Evolutionary conservation across 768 basidiomycete genomes (phyloP), one percentile per base, ranked within the genome.

Genomic region (Agrocybe pediades): DNA sequence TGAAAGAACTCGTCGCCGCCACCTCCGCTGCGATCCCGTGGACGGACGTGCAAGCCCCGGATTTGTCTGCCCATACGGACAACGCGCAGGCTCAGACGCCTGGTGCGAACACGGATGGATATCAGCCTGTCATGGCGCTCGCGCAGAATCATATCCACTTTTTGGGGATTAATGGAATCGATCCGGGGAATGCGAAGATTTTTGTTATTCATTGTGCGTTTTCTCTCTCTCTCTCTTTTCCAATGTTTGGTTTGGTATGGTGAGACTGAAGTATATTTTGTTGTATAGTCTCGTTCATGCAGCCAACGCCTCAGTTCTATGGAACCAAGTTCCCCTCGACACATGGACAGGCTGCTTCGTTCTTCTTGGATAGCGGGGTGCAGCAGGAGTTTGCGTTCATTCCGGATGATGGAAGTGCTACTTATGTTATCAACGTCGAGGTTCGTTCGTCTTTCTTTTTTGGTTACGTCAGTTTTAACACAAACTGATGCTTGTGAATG

Each of bases 121-220:
- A 92, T 67, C 67, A 82, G 29, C 87, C 89, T 15, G 84, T 87
- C 54, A 86, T 91, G 81, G 90, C 87, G 0, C 75, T 92, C 30
- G 91, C 92, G 9, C 85, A 91, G 62, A 95, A 95, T 67, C 93
- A 95, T 65, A 76, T 95, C 49, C 84, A 88, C 67, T 94, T 92
- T 80, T 74, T 94, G 20, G 75, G 89, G 55, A 84, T 90, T 1
- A 88, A 90, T 8, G 78, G 75, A 20, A 75, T 80, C 6, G 53
- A 81, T n/a, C 80, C 87, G 17, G 92, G 92, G 9, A 82, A 78
- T 36, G 87, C 85, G 2, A 74, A 85, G 49, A 87, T 95, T 53
- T 95, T 91, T 59, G 91, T 95, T 23, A 90, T 95, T 55, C 93
- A 95, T 68, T 95, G 90, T 88, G 62, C 60, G 87, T 74, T 2